phyloP scores from a whole-genome alignment of 352 stramenopile genomes.

The Pythium aphanidermatum region DNA sequence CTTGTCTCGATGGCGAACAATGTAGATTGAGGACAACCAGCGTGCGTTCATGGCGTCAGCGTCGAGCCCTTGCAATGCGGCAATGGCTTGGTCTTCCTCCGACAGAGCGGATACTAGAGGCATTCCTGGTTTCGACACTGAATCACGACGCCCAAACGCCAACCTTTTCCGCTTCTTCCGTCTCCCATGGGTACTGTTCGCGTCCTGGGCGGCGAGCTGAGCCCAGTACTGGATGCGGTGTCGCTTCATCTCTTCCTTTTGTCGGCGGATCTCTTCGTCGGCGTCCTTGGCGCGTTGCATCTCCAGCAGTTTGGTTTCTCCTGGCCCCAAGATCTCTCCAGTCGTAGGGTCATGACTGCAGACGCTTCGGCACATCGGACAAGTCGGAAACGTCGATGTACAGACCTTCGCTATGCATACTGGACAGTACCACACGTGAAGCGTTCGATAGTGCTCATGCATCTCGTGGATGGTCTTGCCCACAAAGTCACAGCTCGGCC shows the following conservation, averaged over 20 bases:
- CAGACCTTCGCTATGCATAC: constrained; percentile 66
- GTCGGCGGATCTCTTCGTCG: constrained; percentile 31
- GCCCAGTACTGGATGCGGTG: constrained; percentile 65
- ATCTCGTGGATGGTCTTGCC: constrained; percentile 65
- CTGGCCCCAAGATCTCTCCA: constrained; percentile 51
- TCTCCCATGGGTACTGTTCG: constrained; percentile 13
- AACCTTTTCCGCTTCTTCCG: constrained; percentile 29
- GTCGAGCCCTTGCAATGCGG: constrained; percentile 10
- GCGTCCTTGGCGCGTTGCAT: constrained; percentile 37
- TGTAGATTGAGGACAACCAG: constrained; percentile 55
- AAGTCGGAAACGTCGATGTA: constrained; percentile 59
- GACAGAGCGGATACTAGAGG: not conserved
- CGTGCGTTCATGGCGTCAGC: constrained; percentile 11
- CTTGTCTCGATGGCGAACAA: not conserved
- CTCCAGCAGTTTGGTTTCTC: constrained; percentile 44
- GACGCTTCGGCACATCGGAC: constrained; percentile 51
- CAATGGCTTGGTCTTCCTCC: constrained; percentile 11
- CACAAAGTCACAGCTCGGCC: constrained; percentile 47
- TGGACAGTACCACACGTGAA: constrained; percentile 72
- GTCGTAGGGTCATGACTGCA: constrained; percentile 52
- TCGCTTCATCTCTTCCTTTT: constrained; percentile 54
- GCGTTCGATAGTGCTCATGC: constrained; percentile 61
- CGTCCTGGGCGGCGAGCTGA: constrained; percentile 30
- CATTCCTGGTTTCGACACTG: not conserved
- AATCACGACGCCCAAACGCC: constrained; percentile 20